Evolutionary conservation across 495 filamentous ascomycete genomes (phyloP).

Genomic region (Tetracladium marchalianum): DNA sequence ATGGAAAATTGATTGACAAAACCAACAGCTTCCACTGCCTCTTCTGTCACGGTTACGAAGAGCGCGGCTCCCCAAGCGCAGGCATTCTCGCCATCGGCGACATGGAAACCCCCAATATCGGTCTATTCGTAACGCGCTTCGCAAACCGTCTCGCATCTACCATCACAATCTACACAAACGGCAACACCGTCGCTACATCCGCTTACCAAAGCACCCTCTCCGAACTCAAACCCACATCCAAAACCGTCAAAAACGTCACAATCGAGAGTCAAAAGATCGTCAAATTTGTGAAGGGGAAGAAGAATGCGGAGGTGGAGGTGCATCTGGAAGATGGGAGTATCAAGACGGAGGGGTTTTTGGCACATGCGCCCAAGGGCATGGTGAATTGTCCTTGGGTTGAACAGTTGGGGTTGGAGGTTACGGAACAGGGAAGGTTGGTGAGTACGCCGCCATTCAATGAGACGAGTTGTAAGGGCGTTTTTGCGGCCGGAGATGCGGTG

Average conservation of each 20-base stretch:
- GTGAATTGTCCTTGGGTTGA: slow-evolving; percentile 19
- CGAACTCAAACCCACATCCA: not conserved
- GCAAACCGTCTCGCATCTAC: slow-evolving; percentile 14
- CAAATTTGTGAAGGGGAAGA: not conserved
- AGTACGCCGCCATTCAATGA: slow-evolving; percentile 22
- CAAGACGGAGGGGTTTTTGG: slow-evolving; percentile 14
- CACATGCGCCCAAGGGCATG: slow-evolving; percentile 17
- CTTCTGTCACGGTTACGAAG: slow-evolving; percentile 38
- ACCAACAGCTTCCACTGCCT: slow-evolving; percentile 34
- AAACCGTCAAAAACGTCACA: not conserved
- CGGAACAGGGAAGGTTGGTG: slow-evolving; percentile 22
- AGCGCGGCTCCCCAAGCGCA: slow-evolving; percentile 20
- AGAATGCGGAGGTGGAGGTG: not conserved
- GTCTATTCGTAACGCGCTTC: slow-evolving; percentile 13
- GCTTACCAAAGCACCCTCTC: not conserved
- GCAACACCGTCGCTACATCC: slow-evolving; percentile 9
- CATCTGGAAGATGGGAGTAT: slow-evolving; percentile 5
- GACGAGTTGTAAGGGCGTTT: slow-evolving; percentile 27
- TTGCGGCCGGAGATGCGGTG: slow-evolving; percentile 30
- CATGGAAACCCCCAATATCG: slow-evolving; percentile 3
- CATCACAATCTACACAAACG: slow-evolving; percentile 26
- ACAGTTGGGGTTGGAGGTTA: slow-evolving; percentile 25
- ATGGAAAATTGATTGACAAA: not conserved
- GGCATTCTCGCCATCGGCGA: slow-evolving; percentile 26
- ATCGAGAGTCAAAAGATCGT: slow-evolving; percentile 3